These are phyloP conservation scores for Phytophthora agathidicida DNA, from an alignment of 352 stramenopile species.

Conservation along the genomic window DNA sequence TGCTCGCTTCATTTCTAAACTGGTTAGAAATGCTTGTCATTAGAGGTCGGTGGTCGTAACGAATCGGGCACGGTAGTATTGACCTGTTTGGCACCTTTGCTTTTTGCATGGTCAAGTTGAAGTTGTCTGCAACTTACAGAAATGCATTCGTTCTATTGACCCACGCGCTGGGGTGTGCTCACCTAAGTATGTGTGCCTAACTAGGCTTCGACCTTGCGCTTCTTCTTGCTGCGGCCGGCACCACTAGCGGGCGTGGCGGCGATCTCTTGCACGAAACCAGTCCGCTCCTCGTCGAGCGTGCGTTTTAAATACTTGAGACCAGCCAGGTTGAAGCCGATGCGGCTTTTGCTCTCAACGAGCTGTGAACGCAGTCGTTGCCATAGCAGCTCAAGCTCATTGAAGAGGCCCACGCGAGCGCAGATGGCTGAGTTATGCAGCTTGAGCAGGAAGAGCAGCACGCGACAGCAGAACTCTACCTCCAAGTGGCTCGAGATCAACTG, in stretches of 20 bases:
- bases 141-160: constrained; percentile 19
- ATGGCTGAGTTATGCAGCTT: constrained; percentile 84
- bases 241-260: constrained; percentile 31
- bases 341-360: constrained; percentile 82
- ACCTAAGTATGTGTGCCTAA: background rate
- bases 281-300: constrained; percentile 79
- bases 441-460: constrained; percentile 76
- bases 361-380: constrained; percentile 78
- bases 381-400: constrained; percentile 82
- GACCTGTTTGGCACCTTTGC: too few species aligned
- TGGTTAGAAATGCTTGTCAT: too few species aligned
- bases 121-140: too few species aligned
- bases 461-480: constrained; percentile 94
- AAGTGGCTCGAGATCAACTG: constrained; percentile 87
- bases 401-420: constrained; percentile 63
- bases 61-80: too few species aligned
- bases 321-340: constrained; percentile 89
- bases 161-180: constrained; percentile 1
- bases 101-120: too few species aligned
- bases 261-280: constrained; percentile 82
- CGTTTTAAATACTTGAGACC: constrained; percentile 90
- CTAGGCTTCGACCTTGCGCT: constrained; percentile 35
- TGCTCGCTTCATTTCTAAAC: constrained; percentile 19
- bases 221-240: constrained; percentile 61
- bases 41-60: too few species aligned